These are phyloP conservation scores for Cladophialophora immunda DNA, from an alignment of 2,329 filamentous ascomycete genomes.

Conservation along the genomic window DNA sequence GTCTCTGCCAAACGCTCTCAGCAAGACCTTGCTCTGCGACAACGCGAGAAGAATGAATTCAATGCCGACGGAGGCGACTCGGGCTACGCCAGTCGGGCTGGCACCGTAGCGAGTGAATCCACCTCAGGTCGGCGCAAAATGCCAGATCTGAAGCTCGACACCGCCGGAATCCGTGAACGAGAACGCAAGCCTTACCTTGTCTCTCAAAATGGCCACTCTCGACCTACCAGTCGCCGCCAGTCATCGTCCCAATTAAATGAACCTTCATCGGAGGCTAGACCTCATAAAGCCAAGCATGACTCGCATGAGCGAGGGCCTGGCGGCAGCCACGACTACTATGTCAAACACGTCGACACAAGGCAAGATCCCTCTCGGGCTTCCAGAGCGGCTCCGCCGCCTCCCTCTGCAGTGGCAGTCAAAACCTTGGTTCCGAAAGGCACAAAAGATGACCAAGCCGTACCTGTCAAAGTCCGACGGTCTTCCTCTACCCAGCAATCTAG, in stretches of 20 bases:
- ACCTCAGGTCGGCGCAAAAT: conserved; percentile 55
- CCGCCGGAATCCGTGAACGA: conserved; percentile 42
- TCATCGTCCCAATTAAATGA: conserved; percentile 29
- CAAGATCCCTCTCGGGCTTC: conserved; percentile 19
- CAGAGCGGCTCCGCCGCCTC: conserved; percentile 25
- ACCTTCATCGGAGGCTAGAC: conserved; percentile 16
- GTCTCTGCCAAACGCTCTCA: conserved; percentile 59
- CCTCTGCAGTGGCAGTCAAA: conserved; percentile 28
- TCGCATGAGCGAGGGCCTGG: conserved; percentile 46
- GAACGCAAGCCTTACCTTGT: conserved; percentile 35
- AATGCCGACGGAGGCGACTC: conserved; percentile 65
- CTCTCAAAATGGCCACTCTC: conserved; percentile 18
- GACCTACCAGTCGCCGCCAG: conserved; percentile 26
- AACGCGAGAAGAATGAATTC: conserved; percentile 43
- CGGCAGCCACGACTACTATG: conserved; percentile 48
- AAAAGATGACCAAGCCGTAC: conserved; percentile 30
- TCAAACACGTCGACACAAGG: conserved; percentile 44
- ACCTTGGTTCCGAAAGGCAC: conserved; percentile 12
- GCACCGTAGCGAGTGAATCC: conserved; percentile 61
- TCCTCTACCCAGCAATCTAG: conserved; percentile 25
- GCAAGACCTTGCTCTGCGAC: conserved; percentile 45
- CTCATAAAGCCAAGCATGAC: conserved; percentile 24
- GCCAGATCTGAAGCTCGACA: conserved; percentile 50
- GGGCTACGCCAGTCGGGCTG: conserved; percentile 68
- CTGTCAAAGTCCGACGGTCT: conserved; percentile 19